Evolutionary conservation across 306 rosid species (phyloP), one percentile per base, ranked within the genome.

Genomic region (Astragalus membranaceus): DNA sequence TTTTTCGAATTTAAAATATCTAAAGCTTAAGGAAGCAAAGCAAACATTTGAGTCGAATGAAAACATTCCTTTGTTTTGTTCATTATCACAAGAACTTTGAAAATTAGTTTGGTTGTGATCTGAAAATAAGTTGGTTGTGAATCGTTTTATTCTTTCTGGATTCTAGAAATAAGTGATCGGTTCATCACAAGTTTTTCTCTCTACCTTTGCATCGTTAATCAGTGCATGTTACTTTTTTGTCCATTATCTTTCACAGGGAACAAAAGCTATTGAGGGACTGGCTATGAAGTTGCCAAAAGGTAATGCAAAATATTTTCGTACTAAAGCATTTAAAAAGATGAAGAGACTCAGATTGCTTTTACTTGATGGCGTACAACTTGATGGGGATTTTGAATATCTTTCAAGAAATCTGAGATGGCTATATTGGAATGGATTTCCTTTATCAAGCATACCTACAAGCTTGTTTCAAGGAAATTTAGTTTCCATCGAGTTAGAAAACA

Each of bases 311-410:
- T 7, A 2, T 41, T 50, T 78, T 4, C 5, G 10, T 1, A 39
- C 74, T n/a, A 30, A 30, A n/a, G 52, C 69, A 4, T 78, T 78
- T 30, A 8, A 57, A 52, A n/a, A 57, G 4, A 78, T 78, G 82
- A 58, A 49, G 36, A 56, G 10, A 12, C 78, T 78, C 0, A 72
- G 65, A 26, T 42, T 42, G 47, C 47, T 42, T 10, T 13, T 0
- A 9, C 13, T 42, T 42, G 5, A 5, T 10, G 47, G 52, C 39
- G 70, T 78, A 0, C 5, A 58, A 39, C 70, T 78, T 26, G 26
- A 4, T 11, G 82, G 78, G 11, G 57, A 78, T 50, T 72, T 13
- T 71, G 7, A 64, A 37, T 9, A 78, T 15, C 52, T 78, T 47
- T 16, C 68, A 1, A 29, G 11, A 47, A 26, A 64, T 16, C 6